Percentiles rank a stretch among this genome's conserved stretches.
Evolutionary conservation across 164 flowering plant genomes (phyloP).

Genomic region (Magnolia changhungtana): DNA sequence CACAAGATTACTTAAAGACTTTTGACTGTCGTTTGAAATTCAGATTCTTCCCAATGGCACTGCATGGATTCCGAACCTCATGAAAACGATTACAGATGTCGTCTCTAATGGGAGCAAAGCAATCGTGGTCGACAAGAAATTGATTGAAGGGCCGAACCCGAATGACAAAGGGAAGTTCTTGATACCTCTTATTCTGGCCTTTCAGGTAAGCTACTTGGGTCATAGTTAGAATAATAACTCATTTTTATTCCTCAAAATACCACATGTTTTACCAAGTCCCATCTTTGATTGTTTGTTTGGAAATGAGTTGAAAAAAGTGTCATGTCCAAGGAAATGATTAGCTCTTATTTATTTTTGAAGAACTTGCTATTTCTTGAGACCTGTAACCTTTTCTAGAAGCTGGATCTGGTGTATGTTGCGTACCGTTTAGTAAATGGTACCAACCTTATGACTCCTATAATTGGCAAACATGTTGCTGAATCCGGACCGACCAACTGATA

Average conservation of each 20-base stretch:
- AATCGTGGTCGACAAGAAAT: conserved; percentile 71
- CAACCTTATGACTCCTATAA: not conserved
- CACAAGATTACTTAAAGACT: not conserved
- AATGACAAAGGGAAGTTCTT: conserved; percentile 62
- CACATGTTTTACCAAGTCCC: too few relatives aligned
- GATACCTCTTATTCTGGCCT: conserved; percentile 65
- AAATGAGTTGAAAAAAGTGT: not conserved
- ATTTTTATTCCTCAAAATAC: not conserved
- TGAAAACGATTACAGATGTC: conserved; percentile 55
- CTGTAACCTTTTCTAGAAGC: not conserved
- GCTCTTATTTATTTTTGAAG: not conserved
- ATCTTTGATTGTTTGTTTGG: not conserved
- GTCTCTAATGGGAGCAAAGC: conserved; percentile 64
- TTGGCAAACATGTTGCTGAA: not conserved
- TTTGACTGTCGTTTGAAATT: not conserved
- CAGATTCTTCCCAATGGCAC: conserved; percentile 88
- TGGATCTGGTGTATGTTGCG: not conserved
- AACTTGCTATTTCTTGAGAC: not conserved
- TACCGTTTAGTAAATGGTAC: too few relatives aligned
- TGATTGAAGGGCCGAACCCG: conserved; percentile 89
- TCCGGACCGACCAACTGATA: not conserved
- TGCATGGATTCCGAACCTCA: conserved; percentile 80
- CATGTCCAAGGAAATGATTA: not conserved
- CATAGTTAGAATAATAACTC: not conserved
- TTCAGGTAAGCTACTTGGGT: conserved; percentile 48